These are phyloP conservation scores for Colletotrichum cuscutae DNA, from an alignment of 2,329 filamentous ascomycete species.

Conservation along the genomic window DNA sequence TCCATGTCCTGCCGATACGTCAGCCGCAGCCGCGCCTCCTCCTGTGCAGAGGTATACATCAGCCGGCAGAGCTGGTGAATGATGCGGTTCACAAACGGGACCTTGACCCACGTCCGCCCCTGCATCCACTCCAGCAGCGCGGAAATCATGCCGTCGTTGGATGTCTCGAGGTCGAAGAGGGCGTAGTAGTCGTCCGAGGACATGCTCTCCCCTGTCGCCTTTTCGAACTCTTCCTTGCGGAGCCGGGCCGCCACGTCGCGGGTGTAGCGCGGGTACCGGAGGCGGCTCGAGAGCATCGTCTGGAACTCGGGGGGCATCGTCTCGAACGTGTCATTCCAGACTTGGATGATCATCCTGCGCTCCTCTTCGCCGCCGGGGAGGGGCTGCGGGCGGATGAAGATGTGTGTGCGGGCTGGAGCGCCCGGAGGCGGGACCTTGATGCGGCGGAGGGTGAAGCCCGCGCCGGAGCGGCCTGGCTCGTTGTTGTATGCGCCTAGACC, in stretches of 20 bases:
- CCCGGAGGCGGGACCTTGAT: background rate
- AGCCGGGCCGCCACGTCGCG: slow-evolving; percentile 21
- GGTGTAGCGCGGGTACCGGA: slow-evolving; percentile 18
- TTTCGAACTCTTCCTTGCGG: slow-evolving; percentile 29
- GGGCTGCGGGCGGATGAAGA: slow-evolving; percentile 9
- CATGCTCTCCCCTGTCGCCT: slow-evolving; percentile 26
- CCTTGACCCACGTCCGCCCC: slow-evolving; percentile 28
- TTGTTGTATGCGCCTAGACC: background rate
- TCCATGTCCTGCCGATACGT: slow-evolving; percentile 7
- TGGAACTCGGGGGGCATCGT: background rate
- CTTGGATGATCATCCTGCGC: background rate
- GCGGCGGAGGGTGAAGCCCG: slow-evolving; percentile 11
- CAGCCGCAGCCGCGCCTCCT: slow-evolving; percentile 28
- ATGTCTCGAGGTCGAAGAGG: slow-evolving; percentile 28
- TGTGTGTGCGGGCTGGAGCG: background rate
- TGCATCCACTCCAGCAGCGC: slow-evolving; percentile 28
- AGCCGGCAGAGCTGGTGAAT: slow-evolving; percentile 17
- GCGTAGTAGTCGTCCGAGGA: slow-evolving; percentile 22
- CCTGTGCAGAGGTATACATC: slow-evolving; percentile 27
- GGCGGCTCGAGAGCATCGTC: background rate
- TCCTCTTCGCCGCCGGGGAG: background rate
- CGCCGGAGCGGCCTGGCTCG: slow-evolving; percentile 1
- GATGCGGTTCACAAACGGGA: slow-evolving; percentile 29
- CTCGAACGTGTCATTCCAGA: slow-evolving; percentile 3
- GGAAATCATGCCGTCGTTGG: slow-evolving; percentile 34